Base-by-base conservation (phyloP, 495 filamentous ascomycete species). In the Podospora pseudoanserina region DNA sequence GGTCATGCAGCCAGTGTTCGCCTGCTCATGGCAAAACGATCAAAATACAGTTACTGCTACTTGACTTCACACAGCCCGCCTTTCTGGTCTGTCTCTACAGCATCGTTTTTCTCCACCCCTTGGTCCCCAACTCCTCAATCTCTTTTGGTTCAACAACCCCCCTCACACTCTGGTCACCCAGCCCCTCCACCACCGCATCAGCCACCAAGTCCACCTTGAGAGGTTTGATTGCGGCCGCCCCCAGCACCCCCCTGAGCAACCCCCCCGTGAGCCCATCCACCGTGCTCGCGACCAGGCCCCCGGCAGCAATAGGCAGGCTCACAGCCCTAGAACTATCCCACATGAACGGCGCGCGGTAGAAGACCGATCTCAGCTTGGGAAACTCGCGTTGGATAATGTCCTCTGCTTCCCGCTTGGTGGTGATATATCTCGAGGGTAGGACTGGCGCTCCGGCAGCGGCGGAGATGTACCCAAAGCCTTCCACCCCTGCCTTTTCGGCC, bases 341-440 rank as follows among this genome's bases (percentile, higher is more conserved):
- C 79, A 99, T 82, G 76, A 98, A 92, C 5, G 87, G 87, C n/a
- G 96, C 86, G 16, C 94, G 86, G 63, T 97, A 81, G 75, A 97
- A 97, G 49, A 98, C 81, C 56, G 82, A 85, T 20, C 95, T 87
- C 85, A 97, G 87, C 30, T 81, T 77, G 0, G 91, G 88, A 67
- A 96, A 91, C 60, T 84, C 83, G 20, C 85, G 81, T 32, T 88
- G 80, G 71, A 99, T 94, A 9, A 87, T 85, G 44, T 83, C 84
- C 81, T 99, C 95, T 18, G 95, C 95, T 74, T 96, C 92, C 60
- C 95, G 81, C 78, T 99, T 99, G 19, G 94, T 97, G 28, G 84
- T 87, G 73, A 99, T 93, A 73, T 99, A 99, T 73, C 95, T 86
- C 11, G 78, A 72, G 23, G 95, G 95, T 63, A 99, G 84, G 23